Conservation (phyloP, 768 basidiomycete genomes). For the Sarcomyxa edulis region DNA sequence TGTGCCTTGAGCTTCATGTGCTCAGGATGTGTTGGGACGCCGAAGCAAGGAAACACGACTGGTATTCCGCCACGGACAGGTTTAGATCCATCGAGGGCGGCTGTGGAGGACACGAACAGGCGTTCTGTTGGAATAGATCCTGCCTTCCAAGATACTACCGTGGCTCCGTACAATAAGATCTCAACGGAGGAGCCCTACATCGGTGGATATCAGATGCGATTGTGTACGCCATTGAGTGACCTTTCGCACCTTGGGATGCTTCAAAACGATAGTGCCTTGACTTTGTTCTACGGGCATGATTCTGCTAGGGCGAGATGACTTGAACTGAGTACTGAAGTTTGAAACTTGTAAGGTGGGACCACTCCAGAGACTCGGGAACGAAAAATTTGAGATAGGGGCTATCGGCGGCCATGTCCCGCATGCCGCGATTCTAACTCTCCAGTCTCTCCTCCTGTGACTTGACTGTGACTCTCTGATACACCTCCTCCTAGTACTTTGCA, state of each 20-base stretch:
- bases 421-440: too few species aligned
- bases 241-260: conserved; percentile 66
- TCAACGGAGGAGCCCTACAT: conserved; percentile 59
- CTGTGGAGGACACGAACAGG: conserved; percentile 79
- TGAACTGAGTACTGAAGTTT: too few species aligned
- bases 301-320: too few species aligned
- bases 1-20: conserved; percentile 76
- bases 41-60: conserved; percentile 84
- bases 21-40: conserved; percentile 70
- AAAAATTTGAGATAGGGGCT: too few species aligned
- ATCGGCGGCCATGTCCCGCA: too few species aligned
- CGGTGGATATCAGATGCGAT: conserved; percentile 1
- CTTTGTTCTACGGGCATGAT: conserved; percentile 60
- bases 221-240: too few species aligned
- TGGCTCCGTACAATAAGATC: conserved; percentile 79
- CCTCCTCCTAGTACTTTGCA: too few species aligned
- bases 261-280: conserved; percentile 41
- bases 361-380: too few species aligned
- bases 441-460: too few species aligned
- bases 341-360: too few species aligned
- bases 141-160: conserved; percentile 82
- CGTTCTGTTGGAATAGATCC: conserved; percentile 50
- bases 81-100: conserved; percentile 75
- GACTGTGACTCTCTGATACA: too few species aligned
- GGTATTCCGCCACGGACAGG: conserved; percentile 57